Conservation (phyloP, 352 stramenopile genomes). For the Globisporangium emineosum region DNA sequence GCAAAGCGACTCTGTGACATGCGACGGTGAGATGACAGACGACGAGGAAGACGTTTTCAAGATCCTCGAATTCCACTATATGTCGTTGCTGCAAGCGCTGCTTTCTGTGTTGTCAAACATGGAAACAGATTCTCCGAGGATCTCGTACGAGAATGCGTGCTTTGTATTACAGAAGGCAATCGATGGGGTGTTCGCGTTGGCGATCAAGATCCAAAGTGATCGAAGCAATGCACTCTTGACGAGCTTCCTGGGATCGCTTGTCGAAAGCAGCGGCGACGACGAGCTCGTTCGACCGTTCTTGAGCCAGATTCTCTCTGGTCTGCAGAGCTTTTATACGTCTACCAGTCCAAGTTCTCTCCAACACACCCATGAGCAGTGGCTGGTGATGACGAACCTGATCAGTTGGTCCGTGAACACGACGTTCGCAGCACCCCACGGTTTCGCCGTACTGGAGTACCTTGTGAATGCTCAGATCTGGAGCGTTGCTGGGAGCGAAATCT, state of each 20-base stretch:
- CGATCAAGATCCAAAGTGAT: constrained; percentile 36
- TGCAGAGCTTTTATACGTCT: constrained; percentile 33
- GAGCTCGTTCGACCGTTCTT: constrained; percentile 63
- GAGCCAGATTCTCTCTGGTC: constrained; percentile 53
- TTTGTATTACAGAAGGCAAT: constrained; percentile 63
- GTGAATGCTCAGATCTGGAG: constrained; percentile 57
- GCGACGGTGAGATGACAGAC: constrained; percentile 29
- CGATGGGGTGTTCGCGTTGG: constrained; percentile 52
- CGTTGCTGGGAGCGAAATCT: constrained; percentile 41
- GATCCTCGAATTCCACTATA: constrained; percentile 51
- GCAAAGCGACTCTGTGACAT: constrained; percentile 26
- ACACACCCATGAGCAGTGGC: constrained; percentile 53
- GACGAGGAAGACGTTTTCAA: constrained; percentile 42
- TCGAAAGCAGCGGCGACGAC: constrained; percentile 59
- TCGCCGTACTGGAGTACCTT: constrained; percentile 60
- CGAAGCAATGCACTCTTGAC: constrained; percentile 31
- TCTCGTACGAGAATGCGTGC: constrained; percentile 64
- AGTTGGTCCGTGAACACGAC: constrained; percentile 43
- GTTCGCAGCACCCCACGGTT: constrained; percentile 50
- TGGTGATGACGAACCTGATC: constrained; percentile 60
- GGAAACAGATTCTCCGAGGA: constrained; percentile 24
- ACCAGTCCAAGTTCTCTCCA: constrained; percentile 28
- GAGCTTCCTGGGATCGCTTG: constrained; percentile 43
- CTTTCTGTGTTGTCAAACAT: constrained; percentile 42
- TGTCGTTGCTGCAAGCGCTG: constrained; percentile 38